Evolutionary conservation across 495 filamentous ascomycete species (phyloP), one percentile per base, ranked within the genome.

Genomic region (Parathielavia appendiculata): DNA sequence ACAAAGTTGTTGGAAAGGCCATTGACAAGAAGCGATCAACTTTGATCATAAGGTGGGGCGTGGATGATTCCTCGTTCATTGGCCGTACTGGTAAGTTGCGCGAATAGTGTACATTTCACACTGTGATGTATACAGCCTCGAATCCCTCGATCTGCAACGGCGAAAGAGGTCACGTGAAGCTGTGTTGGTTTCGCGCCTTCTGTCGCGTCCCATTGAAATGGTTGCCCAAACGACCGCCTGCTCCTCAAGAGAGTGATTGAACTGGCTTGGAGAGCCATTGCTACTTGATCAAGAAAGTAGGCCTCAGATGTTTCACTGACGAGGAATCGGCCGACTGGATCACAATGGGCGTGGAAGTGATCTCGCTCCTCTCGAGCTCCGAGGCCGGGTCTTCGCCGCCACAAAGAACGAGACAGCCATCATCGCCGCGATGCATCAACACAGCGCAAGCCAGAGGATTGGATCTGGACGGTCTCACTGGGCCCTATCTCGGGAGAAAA

Each of bases 321-420:
- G 6, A 30, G 26, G 6, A 6, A 6, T 30, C 23, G 10, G 47
- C 23, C 17, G 48, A 5, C 45, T 13, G n/a, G 14, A 39, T 16
- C 53, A 63, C 61, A 54, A 77, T 76, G 74, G 54, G 73, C 12
- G 11, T 60, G 17, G 70, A 77, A 59, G 66, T 77, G 3, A 75
- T 77, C 22, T 67, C 59, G 51, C 59, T 77, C 14, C 60, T 76
- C 16, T 75, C 75, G 0, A 66, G 63, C 40, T 64, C 67, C 11
- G 57, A 56, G 6, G 40, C 17, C n/a, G 34, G 39, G 13, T 51
- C 62, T 5, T 48, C 58, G 1, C 56, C 58, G 0, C 41, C 45
- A 1, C 32, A 34, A 41, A 12, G 19, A 17, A 10, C 48, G 36
- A 49, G 17, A n/a, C 16, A 6, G 16, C 19, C 36, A 17, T 41